phyloP scores from a whole-genome alignment of 2,329 filamentous ascomycete species.

The Fusarium humuli region DNA sequence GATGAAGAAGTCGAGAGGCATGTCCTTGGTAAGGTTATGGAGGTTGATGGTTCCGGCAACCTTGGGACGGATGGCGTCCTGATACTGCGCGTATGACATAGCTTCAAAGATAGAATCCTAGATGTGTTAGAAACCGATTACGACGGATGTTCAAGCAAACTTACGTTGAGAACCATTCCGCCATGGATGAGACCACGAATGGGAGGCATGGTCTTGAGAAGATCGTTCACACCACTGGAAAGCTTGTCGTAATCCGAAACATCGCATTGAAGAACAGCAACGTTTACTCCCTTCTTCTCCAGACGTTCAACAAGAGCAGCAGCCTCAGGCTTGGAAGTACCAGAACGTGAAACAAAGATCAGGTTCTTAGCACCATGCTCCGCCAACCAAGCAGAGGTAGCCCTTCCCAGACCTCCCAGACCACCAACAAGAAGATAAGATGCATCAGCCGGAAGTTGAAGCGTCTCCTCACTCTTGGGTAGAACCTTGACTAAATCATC shows the following conservation, averaged over 20 bases:
- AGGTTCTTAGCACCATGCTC: not conserved
- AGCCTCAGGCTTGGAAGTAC: not conserved
- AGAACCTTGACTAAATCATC: slow-evolving; percentile 4
- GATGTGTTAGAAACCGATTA: no score
- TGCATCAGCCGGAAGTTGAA: not conserved
- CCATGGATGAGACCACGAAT: not conserved
- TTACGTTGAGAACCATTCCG: slow-evolving; percentile 2
- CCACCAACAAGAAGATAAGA: slow-evolving; percentile 4
- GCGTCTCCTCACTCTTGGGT: not conserved
- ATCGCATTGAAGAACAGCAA: not conserved
- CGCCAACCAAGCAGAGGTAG: not conserved
- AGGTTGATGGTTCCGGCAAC: slow-evolving; percentile 3
- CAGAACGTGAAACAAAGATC: not conserved
- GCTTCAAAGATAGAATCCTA: slow-evolving; percentile 7
- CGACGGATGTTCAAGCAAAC: rapidly evolving
- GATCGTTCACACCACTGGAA: not conserved
- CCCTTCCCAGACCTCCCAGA: not conserved
- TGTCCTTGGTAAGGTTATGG: not conserved
- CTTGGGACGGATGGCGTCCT: slow-evolving; percentile 4
- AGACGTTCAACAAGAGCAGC: not conserved
- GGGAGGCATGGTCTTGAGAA: not conserved
- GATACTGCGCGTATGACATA: not conserved
- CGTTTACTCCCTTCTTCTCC: not conserved
- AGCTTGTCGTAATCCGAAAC: not conserved
- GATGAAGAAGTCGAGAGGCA: slow-evolving; percentile 10